phyloP scores from a whole-genome alignment of 2,329 filamentous ascomycete species.

The Paraphoma chrysanthemicola region DNA sequence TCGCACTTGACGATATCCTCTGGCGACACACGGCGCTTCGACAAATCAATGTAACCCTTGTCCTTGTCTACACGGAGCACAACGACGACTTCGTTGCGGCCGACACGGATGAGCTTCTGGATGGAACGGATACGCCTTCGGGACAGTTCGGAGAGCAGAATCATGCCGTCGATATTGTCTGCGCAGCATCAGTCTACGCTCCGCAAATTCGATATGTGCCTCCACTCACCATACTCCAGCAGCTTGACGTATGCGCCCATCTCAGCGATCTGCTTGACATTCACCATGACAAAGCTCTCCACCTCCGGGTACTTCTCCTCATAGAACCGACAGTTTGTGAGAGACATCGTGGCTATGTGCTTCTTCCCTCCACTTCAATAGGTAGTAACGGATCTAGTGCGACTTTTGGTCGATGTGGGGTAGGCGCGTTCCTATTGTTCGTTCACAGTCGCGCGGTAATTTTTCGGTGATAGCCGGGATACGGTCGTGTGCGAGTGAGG shows the following conservation, averaged over 20 bases:
- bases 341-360: constrained; percentile 72
- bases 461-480: neutral
- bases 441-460: neutral
- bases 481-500: neutral
- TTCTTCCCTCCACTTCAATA: constrained; percentile 15
- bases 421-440: neutral
- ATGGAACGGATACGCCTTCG: constrained; percentile 98
- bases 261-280: constrained; percentile 99
- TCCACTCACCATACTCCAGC: constrained; percentile 75
- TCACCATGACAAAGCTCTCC: constrained; percentile 99
- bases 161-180: constrained; percentile 99
- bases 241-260: constrained; percentile 99
- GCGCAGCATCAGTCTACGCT: constrained; percentile 7
- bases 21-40: constrained; percentile 95
- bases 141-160: constrained; percentile 95
- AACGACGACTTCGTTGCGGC: constrained; percentile 97
- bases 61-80: constrained; percentile 99
- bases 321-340: constrained; percentile 96
- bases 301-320: constrained; percentile 98
- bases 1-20: constrained; percentile 99
- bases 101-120: constrained; percentile 97
- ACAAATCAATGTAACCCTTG: constrained; percentile 99
- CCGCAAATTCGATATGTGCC: too few relatives aligned
- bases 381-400: constrained; percentile 11
- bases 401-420: constrained; percentile 17